Evolutionary conservation across 352 stramenopile species (phyloP).

Genomic region (Globisporangium radiosum): DNA sequence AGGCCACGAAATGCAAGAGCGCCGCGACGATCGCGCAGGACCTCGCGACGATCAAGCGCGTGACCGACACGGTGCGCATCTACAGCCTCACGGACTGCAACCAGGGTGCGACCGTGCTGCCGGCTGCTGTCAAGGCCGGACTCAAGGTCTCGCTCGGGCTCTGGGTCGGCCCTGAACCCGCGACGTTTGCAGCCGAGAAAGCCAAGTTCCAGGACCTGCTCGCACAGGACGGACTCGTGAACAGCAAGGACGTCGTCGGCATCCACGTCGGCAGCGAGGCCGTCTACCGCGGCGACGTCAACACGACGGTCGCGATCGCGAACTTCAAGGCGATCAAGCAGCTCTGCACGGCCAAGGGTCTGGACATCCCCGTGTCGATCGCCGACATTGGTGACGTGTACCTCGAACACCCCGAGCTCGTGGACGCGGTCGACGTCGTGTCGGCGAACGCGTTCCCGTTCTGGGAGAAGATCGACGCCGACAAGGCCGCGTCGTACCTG

Average conservation of each 20-base stretch:
- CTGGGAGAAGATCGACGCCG: slow-evolving; percentile 43
- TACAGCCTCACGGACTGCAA: slow-evolving; percentile 52
- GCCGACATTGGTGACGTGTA: slow-evolving; percentile 66
- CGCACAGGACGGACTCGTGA: slow-evolving; percentile 12
- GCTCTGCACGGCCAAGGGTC: slow-evolving; percentile 11
- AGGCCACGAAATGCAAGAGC: slow-evolving; percentile 40
- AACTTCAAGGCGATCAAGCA: slow-evolving; percentile 37
- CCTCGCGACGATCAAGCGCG: slow-evolving; percentile 26
- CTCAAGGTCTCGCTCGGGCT: slow-evolving; percentile 52
- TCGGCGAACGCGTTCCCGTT: slow-evolving; percentile 63
- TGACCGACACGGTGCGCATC: slow-evolving; percentile 41
- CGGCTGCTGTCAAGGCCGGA: slow-evolving; percentile 34
- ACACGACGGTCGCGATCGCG: slow-evolving; percentile 24
- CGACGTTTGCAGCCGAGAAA: slow-evolving; percentile 38
- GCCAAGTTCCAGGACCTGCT: slow-evolving; percentile 28
- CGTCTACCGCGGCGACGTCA: slow-evolving; percentile 60
- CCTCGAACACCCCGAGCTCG: slow-evolving; percentile 32
- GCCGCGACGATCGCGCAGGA: slow-evolving; percentile 28
- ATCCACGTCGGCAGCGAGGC: slow-evolving; percentile 71
- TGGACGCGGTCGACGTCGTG: slow-evolving; percentile 43
- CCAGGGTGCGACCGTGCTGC: slow-evolving; percentile 31
- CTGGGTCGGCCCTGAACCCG: slow-evolving; percentile 34
- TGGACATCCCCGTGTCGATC: slow-evolving; percentile 53
- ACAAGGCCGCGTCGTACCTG: slow-evolving; percentile 31
- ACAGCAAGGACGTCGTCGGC: slow-evolving; percentile 25